Percentiles rank a stretch among this genome's conserved stretches.
Conservation (phyloP, 345 rosid species). For the Brassica cretica region DNA sequence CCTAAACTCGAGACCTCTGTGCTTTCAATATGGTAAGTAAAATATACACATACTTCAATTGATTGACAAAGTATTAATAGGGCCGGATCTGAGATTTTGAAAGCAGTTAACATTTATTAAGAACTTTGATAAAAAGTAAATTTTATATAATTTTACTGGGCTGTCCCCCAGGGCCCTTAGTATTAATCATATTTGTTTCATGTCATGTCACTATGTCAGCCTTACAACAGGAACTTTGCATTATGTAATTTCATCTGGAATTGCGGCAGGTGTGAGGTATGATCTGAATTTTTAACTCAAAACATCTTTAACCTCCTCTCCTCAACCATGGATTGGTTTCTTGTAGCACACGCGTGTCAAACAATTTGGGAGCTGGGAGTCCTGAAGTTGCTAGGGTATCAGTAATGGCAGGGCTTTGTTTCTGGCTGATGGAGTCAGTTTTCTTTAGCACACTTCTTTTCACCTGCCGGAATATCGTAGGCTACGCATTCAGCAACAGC, state of each 20-base stretch:
- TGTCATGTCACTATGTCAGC: slow-evolving; percentile 14
- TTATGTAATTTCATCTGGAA: slow-evolving; percentile 37
- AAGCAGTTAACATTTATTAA: background rate
- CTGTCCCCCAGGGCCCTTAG: too few relatives aligned
- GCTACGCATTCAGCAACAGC: slow-evolving; percentile 28
- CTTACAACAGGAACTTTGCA: slow-evolving; percentile 37
- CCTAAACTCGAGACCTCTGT: slow-evolving; percentile 63
- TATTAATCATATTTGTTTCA: background rate
- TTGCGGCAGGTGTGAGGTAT: slow-evolving; percentile 42
- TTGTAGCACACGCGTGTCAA: slow-evolving; percentile 49
- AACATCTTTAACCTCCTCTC: background rate
- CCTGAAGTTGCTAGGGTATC: slow-evolving; percentile 27
- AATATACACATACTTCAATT: background rate
- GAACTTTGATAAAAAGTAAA: too few relatives aligned
- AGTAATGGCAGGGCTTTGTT: slow-evolving; percentile 23
- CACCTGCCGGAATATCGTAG: slow-evolving; percentile 12
- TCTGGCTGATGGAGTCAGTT: slow-evolving; percentile 32
- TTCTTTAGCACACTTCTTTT: slow-evolving; percentile 38
- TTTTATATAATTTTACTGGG: too few relatives aligned
- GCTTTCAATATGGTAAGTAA: slow-evolving; percentile 55
- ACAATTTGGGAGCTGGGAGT: slow-evolving; percentile 47
- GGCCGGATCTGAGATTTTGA: background rate
- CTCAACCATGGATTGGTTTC: background rate
- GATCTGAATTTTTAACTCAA: background rate
- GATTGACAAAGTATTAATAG: too few relatives aligned